Evolutionary conservation across 306 rosid species (phyloP).

Genomic region (Cicer chorassanicum): DNA sequence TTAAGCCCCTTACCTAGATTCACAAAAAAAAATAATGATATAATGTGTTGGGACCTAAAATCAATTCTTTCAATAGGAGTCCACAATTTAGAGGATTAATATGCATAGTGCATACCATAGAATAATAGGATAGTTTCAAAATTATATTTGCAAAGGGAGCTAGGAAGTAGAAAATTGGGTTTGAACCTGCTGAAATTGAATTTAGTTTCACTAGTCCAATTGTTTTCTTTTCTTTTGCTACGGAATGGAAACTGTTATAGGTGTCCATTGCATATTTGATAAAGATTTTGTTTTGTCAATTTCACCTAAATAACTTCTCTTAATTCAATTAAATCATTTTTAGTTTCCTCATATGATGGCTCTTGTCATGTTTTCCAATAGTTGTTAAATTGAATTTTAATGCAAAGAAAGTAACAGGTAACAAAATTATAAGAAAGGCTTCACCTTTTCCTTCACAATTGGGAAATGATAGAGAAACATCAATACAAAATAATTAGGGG

Average conservation of each 20-base stretch:
- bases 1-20: no score
- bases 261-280: slow-evolving; percentile 40
- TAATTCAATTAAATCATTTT: background rate
- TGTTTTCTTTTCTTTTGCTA: background rate
- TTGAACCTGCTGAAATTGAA: slow-evolving; percentile 4
- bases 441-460: slow-evolving; percentile 28
- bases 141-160: background rate
- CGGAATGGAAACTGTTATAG: slow-evolving; percentile 36
- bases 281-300: slow-evolving; percentile 45
- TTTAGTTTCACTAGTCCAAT: slow-evolving; percentile 23
- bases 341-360: background rate
- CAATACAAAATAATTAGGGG: slow-evolving; percentile 18
- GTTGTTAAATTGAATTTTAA: slow-evolving; percentile 17
- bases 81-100: no score
- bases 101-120: background rate
- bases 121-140: background rate
- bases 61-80: no score
- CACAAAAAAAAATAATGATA: no score
- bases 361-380: slow-evolving; percentile 5
- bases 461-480: slow-evolving; percentile 31
- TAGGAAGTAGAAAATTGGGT: background rate
- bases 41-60: background rate
- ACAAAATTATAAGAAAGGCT: slow-evolving; percentile 22
- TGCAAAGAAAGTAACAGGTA: background rate
- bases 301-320: background rate